A percentile compares a stretch with the other conserved stretches of the same genome.
Conservation (phyloP, 2,329 filamentous ascomycete genomes). For the Calonectria leucothoes region DNA sequence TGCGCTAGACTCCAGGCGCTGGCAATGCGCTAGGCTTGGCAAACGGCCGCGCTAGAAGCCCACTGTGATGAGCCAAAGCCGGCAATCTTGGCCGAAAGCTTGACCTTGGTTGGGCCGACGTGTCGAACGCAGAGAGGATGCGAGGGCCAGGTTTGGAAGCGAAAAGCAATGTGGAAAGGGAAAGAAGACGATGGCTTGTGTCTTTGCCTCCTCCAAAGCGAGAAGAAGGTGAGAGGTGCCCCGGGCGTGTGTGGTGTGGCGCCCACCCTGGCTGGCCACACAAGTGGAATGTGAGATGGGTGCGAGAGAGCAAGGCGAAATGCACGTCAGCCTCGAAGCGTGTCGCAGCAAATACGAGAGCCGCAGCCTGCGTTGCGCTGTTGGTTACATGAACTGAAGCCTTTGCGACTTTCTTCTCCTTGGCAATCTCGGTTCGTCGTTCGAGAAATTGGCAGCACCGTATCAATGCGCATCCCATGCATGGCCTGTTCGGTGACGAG, state of each 20-base stretch:
- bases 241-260: neutral
- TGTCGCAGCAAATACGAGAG: neutral
- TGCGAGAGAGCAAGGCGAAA: neutral
- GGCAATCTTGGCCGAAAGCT: neutral
- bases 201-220: neutral
- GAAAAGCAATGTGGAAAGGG: neutral
- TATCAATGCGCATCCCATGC: neutral
- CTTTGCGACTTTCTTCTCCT: neutral
- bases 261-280: neutral
- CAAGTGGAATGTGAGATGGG: slow-evolving; percentile 1
- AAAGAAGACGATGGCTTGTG: neutral
- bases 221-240: neutral
- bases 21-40: neutral
- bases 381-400: neutral
- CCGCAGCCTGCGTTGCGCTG: neutral
- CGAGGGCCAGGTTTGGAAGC: neutral
- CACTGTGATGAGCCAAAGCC: neutral
- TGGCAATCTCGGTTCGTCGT: neutral
- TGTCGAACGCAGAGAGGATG: neutral
- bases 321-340: neutral
- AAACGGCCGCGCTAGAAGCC: slow-evolving; percentile 6
- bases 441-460: neutral
- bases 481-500: neutral
- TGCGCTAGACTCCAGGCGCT: slow-evolving; percentile 6
- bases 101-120: neutral